phyloP scores from a whole-genome alignment of 305 asterid genomes.

The Fraxinus platypoda region DNA sequence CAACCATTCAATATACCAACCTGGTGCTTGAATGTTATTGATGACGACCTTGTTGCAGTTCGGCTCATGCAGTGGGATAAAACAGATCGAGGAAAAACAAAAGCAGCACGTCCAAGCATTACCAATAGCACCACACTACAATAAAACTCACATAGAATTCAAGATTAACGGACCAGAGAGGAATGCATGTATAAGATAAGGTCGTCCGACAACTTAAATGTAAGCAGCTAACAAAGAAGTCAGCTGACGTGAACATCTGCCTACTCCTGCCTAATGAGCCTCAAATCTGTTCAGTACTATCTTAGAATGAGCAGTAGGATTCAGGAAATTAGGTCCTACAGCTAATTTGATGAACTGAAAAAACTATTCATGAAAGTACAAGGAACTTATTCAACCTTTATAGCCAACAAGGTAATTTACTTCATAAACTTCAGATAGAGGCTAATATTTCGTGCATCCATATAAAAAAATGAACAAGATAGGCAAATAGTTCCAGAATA shows the following conservation, averaged over 20 bases:
- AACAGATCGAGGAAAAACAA: constrained; percentile 81
- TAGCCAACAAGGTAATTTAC: background rate
- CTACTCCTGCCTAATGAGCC: background rate
- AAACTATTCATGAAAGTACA: background rate
- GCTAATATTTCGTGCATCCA: background rate
- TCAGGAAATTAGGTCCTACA: background rate
- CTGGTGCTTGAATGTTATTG: constrained; percentile 66
- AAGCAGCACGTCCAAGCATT: constrained; percentile 87
- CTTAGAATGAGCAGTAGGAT: background rate
- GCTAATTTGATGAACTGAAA: background rate
- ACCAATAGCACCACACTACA: constrained; percentile 54
- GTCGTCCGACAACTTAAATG: too few relatives aligned
- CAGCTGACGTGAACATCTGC: background rate
- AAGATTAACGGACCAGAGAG: background rate
- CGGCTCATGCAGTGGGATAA: constrained; percentile 69
- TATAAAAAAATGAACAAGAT: background rate
- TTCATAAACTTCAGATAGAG: background rate
- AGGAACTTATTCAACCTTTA: background rate
- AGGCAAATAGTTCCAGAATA: background rate
- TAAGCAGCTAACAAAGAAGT: background rate
- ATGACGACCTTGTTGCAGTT: constrained; percentile 42
- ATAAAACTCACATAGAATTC: constrained; percentile 47
- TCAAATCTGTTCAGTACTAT: background rate
- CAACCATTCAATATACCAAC: constrained; percentile 27
- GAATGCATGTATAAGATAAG: background rate